A percentile compares a stretch with the other conserved stretches of the same genome.
Conservation (phyloP, 805 yeast species). For the Debaryomyces castellii region DNA sequence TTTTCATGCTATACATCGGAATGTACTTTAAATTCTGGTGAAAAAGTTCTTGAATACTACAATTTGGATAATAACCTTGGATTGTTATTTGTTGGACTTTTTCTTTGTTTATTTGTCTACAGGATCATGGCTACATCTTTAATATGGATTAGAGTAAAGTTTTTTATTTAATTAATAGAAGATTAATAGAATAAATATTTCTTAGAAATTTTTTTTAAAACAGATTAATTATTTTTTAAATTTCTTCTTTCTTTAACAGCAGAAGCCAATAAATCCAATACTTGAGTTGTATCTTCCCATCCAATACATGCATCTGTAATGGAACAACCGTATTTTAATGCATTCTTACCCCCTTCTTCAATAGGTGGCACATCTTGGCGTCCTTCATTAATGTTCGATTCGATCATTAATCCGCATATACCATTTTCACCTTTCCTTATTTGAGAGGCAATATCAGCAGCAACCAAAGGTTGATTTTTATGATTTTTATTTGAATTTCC, state of each 20-base stretch:
- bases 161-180: constrained; percentile 13
- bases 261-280: constrained; percentile 66
- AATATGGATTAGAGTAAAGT: constrained; percentile 26
- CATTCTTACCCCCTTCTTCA: constrained; percentile 64
- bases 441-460: constrained; percentile 75
- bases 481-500: constrained; percentile 92
- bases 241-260: constrained; percentile 80
- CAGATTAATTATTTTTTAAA: constrained; percentile 3
- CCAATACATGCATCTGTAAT: constrained; percentile 98
- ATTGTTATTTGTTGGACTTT: constrained; percentile 33
- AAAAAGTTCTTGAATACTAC: constrained; percentile 30
- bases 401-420: constrained; percentile 96
- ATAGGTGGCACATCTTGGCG: constrained; percentile 84
- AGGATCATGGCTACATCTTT: constrained; percentile 28
- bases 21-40: constrained; percentile 28
- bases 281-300: constrained; percentile 80
- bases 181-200: neutral
- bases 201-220: neutral
- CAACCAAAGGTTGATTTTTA: constrained; percentile 91
- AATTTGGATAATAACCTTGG: constrained; percentile 25
- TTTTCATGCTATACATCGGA: constrained; percentile 45
- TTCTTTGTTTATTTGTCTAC: constrained; percentile 34
- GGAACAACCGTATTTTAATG: constrained; percentile 85
- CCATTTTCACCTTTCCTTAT: constrained; percentile 67
- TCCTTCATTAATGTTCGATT: constrained; percentile 87